Evolutionary conservation across 352 stramenopile species (phyloP).

Genomic region (Saprolegnia diclina): DNA sequence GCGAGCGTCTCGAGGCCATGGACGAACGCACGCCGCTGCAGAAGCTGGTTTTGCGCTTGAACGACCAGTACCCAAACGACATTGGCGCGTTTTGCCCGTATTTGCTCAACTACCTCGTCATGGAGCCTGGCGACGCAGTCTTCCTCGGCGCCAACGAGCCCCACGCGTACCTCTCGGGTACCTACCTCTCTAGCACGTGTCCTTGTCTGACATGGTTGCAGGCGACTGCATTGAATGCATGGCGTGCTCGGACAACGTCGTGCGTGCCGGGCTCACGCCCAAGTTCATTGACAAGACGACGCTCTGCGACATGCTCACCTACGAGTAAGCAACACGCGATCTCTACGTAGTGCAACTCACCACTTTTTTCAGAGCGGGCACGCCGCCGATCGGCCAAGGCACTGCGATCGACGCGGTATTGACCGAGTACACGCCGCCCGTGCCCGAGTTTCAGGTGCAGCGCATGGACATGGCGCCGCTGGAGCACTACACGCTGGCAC

Average conservation of each 20-base stretch:
- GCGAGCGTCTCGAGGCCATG: conserved; percentile 61
- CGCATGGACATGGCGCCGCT: conserved; percentile 38
- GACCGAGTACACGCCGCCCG: conserved; percentile 85
- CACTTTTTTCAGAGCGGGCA: conserved; percentile 42
- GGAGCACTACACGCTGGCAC: conserved; percentile 36
- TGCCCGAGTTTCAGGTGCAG: conserved; percentile 90
- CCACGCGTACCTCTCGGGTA: conserved; percentile 97
- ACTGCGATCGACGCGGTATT: conserved; percentile 50
- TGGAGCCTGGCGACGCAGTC: conserved; percentile 94
- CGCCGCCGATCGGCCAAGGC: conserved; percentile 45
- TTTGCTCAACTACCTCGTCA: conserved; percentile 96
- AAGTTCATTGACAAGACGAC: conserved; percentile 99
- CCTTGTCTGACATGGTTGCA: background rate
- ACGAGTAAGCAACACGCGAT: conserved; percentile 39
- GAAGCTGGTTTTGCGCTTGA: conserved; percentile 87
- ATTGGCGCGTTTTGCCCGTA: conserved; percentile 97
- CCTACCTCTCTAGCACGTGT: conserved; percentile 19
- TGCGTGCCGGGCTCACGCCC: conserved; percentile 96
- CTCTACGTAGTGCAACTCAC: conserved; percentile 23
- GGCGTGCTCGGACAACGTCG: conserved; percentile 98
- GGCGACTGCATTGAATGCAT: conserved; percentile 96
- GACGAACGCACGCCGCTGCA: conserved; percentile 34
- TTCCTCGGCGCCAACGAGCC: conserved; percentile 98
- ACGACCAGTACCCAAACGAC: conserved; percentile 94
- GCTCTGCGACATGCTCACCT: conserved; percentile 97